Percentiles rank a stretch among this genome's conserved stretches.
Conservation (phyloP, 768 basidiomycete genomes). For the Coprinellus micaceus region DNA sequence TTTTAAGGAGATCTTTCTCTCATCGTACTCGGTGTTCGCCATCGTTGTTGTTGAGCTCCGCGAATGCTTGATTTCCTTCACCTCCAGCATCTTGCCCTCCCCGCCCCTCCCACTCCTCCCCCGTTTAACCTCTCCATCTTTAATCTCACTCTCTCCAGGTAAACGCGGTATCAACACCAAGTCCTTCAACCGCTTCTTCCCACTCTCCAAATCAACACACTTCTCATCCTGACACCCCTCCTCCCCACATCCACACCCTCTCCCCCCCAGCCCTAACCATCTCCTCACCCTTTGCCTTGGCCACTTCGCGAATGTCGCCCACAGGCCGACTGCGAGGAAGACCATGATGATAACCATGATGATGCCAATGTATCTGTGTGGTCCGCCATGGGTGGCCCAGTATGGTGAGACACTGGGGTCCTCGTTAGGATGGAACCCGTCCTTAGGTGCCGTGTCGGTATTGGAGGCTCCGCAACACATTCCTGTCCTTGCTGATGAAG, state of each 20-base stretch:
- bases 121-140: too few species aligned
- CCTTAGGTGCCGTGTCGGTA: neutral
- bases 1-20: too few species aligned
- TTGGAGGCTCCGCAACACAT: neutral
- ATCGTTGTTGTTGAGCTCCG: too few species aligned
- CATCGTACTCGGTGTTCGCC: too few species aligned
- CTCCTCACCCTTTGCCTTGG: slow-evolving; percentile 25
- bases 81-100: too few species aligned
- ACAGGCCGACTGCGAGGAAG: slow-evolving; percentile 33
- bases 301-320: slow-evolving; percentile 33
- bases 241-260: neutral
- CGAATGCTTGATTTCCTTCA: too few species aligned
- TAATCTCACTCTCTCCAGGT: too few species aligned
- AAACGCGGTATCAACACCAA: too few species aligned
- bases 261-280: neutral
- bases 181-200: neutral
- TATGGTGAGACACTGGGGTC: neutral
- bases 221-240: neutral
- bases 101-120: too few species aligned
- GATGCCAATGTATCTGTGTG: slow-evolving; percentile 45
- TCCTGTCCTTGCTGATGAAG: neutral
- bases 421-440: neutral
- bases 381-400: slow-evolving; percentile 23
- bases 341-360: slow-evolving; percentile 35
- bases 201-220: neutral